Base-by-base conservation (phyloP, 2,329 filamentous ascomycete genomes). In the Pezicula rhizophila region DNA sequence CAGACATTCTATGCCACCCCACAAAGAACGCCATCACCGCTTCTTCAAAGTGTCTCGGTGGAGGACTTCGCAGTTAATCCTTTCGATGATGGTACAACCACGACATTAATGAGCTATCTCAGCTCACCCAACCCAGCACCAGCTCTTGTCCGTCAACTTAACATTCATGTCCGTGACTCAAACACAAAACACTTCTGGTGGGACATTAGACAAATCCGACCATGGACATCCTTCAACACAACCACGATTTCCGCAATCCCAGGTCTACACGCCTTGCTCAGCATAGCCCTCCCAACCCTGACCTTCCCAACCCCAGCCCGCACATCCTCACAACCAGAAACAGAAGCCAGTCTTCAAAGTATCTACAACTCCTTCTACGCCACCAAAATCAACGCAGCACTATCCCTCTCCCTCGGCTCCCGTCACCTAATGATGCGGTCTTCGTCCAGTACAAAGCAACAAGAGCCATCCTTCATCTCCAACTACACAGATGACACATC, bases 171-270 rank as follows among this genome's bases (percentile, higher is more conserved):
- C 61, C 80, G 75, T 55, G 87, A 82, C 65, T 83, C 76, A 61
- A 79, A 76, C 68, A 85, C 78, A 60, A 89, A 85, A 66, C 84
- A 95, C 71, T 96, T 92, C 68, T 97, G 92, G 92, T 96, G 89
- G 87, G 92, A 97, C 62, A 79, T 95, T 50, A 87, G 92, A 58
- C 92, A 95, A 65, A 75, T 96, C 57, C 82, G 88, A 54, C 78
- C 82, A 53, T 96, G 92, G 92, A 79, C 78, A 45, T 78, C 81
- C 58, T 96, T 96, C 77, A 88, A 80, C 56, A 72, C 87, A 10
- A 67, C 76, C 47, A 82, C 84, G 49, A 84, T 96, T 64, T 76
- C 85, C 57, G 74, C 80, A 5, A 81, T 95, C 41, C 86, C 85
- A 1, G 83, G 82, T 28, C 83, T 93, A 20, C 77, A 84, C 6